These are phyloP conservation scores for Acanthochlamys bracteata DNA, from an alignment of 106 monocot genomes.

Conservation along the genomic window DNA sequence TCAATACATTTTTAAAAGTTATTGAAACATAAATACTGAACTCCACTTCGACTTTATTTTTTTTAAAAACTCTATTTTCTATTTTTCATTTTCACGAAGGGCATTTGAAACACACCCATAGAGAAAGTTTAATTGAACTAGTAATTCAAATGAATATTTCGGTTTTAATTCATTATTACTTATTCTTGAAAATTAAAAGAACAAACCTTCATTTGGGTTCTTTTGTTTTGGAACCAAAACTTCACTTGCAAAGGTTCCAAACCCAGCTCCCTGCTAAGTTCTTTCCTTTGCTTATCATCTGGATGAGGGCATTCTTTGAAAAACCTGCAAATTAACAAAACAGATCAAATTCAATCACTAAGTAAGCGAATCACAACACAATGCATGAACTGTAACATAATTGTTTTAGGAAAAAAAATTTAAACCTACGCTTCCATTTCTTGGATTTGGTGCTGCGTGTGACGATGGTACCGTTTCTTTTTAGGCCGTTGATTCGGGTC, in stretches of 20 bases:
- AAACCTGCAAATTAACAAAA: slow-evolving; percentile 42
- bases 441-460: slow-evolving; percentile 96
- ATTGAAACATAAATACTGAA: too few relatives aligned
- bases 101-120: too few relatives aligned
- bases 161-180: not conserved
- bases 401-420: not conserved
- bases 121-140: not conserved
- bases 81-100: too few relatives aligned
- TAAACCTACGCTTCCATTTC: slow-evolving; percentile 83
- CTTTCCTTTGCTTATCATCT: slow-evolving; percentile 97
- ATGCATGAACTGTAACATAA: not conserved
- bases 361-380: not conserved
- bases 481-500: slow-evolving; percentile 50
- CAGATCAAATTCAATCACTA: not conserved
- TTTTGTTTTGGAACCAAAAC: slow-evolving; percentile 99
- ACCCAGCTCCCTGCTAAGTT: slow-evolving; percentile 78
- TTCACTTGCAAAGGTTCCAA: slow-evolving; percentile 89
- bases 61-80: too few relatives aligned
- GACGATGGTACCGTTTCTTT: slow-evolving; percentile 94
- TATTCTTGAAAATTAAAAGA: not conserved
- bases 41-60: too few relatives aligned
- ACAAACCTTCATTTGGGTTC: slow-evolving; percentile 96
- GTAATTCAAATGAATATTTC: not conserved
- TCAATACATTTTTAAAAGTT: too few relatives aligned
- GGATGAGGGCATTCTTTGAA: slow-evolving; percentile 99